Evolutionary conservation across 2,329 filamentous ascomycete species (phyloP), one percentile per base, ranked within the genome.

Genomic region (Fusarium beomiforme): DNA sequence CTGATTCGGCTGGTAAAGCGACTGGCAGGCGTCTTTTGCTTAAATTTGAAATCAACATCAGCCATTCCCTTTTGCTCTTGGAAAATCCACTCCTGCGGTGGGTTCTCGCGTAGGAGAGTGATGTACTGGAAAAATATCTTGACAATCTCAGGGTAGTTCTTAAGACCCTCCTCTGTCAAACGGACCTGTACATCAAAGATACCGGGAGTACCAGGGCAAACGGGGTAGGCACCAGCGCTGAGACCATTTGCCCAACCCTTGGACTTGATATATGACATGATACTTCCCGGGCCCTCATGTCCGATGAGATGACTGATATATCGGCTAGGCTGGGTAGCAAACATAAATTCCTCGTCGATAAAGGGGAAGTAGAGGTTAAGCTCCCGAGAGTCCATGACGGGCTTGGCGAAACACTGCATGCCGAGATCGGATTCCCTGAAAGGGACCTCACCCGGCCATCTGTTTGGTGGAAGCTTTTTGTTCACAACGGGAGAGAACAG

Each of bases 1-100:
- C 92, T 94, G 71, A 94, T 90, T 66, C 89, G 90, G 83, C 94
- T 97, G 0, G 94, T 96, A 76, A 98, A 98, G 29, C 92, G 89
- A 78, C 92, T 95, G 3, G 95, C 94, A 2, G 93, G 93, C 4
- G 91, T 93, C 85, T 98, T 98, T 79, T 98, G 93, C 81, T 91
- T 93, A 82, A 97, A 99, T 72, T 92, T 93, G 86, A 99, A 99
- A 74, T 97, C 93, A 14, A 98, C 93, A 73, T 98, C 95, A 46
- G 93, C 91, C 83, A 98, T 90, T 39, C 91, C 91, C 81, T 94
- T 95, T 80, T 96, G 92, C 81, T 99, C 96, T 34, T 97, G 89
- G 64, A 96, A 94, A 63, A 98, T 94, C 96, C 96, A 98, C 79
- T 97, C 86, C 73, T 97, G 92, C 0, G 95, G 95, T 8, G 92